A percentile compares a stretch with the other conserved stretches of the same genome.
These are phyloP conservation scores for Chlamydomonas sphaeroides DNA, from an alignment of 139 green algal genomes.

Conservation along the genomic window DNA sequence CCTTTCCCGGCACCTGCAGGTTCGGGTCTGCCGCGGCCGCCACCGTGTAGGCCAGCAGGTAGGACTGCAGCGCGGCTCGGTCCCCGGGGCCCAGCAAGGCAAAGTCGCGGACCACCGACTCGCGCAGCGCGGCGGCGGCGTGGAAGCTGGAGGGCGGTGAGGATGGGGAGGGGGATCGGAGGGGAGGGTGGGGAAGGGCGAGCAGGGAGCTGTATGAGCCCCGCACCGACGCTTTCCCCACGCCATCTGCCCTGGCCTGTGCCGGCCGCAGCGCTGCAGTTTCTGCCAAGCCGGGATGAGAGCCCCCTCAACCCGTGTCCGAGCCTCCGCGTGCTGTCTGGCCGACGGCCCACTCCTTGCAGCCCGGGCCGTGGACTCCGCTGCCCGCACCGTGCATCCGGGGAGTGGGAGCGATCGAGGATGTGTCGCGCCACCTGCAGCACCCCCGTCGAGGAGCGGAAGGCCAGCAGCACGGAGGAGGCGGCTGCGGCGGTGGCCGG, in stretches of 20 bases:
- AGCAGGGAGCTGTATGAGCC: too few species aligned
- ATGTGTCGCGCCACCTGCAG: slow-evolving; percentile 69
- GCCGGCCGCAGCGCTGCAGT: too few species aligned
- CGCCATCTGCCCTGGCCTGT: too few species aligned
- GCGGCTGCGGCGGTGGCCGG: slow-evolving; percentile 23
- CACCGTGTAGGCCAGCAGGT: slow-evolving; percentile 65
- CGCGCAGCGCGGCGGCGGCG: slow-evolving; percentile 68
- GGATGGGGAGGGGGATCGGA: too few species aligned
- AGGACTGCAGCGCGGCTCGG: slow-evolving; percentile 50
- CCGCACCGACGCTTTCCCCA: too few species aligned
- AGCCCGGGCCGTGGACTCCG: too few species aligned
- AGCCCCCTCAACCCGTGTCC: too few species aligned
- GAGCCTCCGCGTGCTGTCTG: too few species aligned
- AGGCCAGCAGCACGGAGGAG: slow-evolving; percentile 60
- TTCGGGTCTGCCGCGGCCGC: slow-evolving; percentile 14
- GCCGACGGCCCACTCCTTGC: too few species aligned
- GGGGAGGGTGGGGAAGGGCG: too few species aligned
- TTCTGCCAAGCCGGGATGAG: too few species aligned
- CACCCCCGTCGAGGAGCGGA: slow-evolving; percentile 52
- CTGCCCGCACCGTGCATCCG: slow-evolving; percentile 4
- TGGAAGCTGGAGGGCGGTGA: too few species aligned
- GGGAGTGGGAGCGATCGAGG: slow-evolving; percentile 53
- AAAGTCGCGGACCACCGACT: slow-evolving; percentile 75
- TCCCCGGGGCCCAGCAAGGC: slow-evolving; percentile 20
- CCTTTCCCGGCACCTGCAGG: slow-evolving; percentile 7